phyloP scores from a whole-genome alignment of 345 rosid species.

The Ceriops zippeliana region DNA sequence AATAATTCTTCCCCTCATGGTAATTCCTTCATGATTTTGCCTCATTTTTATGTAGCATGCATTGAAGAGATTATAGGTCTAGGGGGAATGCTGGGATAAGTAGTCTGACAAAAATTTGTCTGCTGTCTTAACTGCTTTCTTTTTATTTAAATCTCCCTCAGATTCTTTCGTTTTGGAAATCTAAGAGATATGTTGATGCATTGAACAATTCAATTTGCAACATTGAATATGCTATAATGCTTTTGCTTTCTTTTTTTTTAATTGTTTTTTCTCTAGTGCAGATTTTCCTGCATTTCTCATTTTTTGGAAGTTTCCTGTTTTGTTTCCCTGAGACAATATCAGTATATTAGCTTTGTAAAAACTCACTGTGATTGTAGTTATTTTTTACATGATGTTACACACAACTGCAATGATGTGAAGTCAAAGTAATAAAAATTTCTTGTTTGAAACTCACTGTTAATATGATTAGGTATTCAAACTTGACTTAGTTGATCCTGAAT shows the following conservation, averaged over 20 bases:
- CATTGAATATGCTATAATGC: neutral
- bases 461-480: too few species aligned
- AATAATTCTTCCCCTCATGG: constrained; percentile 98
- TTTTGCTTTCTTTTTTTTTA: neutral
- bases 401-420: too few species aligned
- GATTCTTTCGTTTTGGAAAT: neutral
- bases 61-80: constrained; percentile 4
- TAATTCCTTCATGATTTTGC: constrained; percentile 30
- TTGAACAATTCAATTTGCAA: too few species aligned
- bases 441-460: too few species aligned
- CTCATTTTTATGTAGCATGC: neutral
- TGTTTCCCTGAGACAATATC: neutral
- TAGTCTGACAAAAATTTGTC: neutral
- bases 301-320: too few species aligned
- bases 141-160: neutral
- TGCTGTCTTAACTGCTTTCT: neutral
- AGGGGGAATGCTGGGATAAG: constrained; percentile 1
- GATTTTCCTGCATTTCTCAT: constrained; percentile 7
- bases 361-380: too few species aligned
- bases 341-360: too few species aligned
- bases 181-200: too few species aligned
- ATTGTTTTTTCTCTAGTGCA: neutral
- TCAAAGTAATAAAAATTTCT: too few species aligned
- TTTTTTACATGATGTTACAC: too few species aligned
- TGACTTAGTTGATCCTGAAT: too few species aligned